Conservation (phyloP, 2,329 filamentous ascomycete species). For the Aspergillus sp. region DNA sequence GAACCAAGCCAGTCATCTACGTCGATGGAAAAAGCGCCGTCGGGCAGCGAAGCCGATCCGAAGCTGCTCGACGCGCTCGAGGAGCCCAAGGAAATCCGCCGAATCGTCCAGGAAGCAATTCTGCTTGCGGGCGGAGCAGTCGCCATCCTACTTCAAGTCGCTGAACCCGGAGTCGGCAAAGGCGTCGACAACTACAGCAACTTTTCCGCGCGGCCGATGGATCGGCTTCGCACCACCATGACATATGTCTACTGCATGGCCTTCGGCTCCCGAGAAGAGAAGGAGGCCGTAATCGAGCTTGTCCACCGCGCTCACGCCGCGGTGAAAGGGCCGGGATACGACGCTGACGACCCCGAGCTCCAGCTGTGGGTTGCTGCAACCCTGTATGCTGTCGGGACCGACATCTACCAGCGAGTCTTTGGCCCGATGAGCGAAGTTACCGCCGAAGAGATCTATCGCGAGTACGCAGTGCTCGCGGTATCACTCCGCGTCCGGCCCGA, state of each 20-base stretch:
- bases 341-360: slow-evolving; percentile 28
- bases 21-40: background rate
- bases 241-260: slow-evolving; percentile 34
- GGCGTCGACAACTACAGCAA: slow-evolving; percentile 32
- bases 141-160: slow-evolving; percentile 35
- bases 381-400: slow-evolving; percentile 27
- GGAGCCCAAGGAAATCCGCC: slow-evolving; percentile 13
- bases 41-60: background rate
- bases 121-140: slow-evolving; percentile 27
- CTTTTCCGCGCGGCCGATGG: slow-evolving; percentile 27
- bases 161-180: slow-evolving; percentile 29
- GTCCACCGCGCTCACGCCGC: slow-evolving; percentile 26
- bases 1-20: background rate
- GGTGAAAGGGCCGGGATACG: slow-evolving; percentile 25
- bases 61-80: background rate
- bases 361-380: slow-evolving; percentile 36
- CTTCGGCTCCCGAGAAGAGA: slow-evolving; percentile 26
- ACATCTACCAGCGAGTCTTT: slow-evolving; percentile 29
- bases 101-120: slow-evolving; percentile 27
- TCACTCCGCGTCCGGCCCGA: slow-evolving; percentile 23
- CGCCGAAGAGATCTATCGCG: slow-evolving; percentile 17
- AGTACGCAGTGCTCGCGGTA: slow-evolving; percentile 19
- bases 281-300: slow-evolving; percentile 26
- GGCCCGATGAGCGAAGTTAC: slow-evolving; percentile 18
- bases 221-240: slow-evolving; percentile 31